Conservation (phyloP, 805 yeast genomes). For the Isabelozyma gotoi region DNA sequence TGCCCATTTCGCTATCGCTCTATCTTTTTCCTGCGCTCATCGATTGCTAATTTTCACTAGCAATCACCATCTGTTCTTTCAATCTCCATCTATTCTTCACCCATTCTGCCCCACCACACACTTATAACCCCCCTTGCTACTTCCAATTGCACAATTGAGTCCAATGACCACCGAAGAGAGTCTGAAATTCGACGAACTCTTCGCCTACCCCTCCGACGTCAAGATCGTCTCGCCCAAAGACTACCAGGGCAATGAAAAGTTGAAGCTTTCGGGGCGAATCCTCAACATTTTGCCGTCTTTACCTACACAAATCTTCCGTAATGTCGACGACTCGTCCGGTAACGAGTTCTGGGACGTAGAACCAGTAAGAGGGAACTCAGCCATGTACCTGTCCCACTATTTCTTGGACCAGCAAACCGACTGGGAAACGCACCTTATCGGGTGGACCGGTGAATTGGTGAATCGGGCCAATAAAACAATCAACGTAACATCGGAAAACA, state of each 20-base stretch:
- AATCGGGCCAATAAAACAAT: conserved; percentile 21
- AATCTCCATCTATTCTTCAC: neutral
- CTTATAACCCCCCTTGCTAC: no score
- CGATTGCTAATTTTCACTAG: neutral
- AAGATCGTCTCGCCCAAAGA: conserved; percentile 27
- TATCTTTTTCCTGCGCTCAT: no score
- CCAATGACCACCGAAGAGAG: neutral
- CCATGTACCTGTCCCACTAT: conserved; percentile 73
- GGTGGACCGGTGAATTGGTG: conserved; percentile 91
- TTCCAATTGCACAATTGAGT: neutral
- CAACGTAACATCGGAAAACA: conserved; percentile 23
- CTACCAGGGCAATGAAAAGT: conserved; percentile 20
- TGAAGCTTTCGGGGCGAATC: conserved; percentile 61
- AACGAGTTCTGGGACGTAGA: conserved; percentile 55
- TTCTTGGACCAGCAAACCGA: conserved; percentile 62
- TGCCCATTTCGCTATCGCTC: no score
- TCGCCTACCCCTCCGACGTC: conserved; percentile 20
- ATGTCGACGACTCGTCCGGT: conserved; percentile 26
- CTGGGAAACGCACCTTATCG: conserved; percentile 88
- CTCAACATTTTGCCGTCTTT: conserved; percentile 66
- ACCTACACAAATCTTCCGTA: conserved; percentile 58
- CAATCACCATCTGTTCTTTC: neutral
- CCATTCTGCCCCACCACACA: no score
- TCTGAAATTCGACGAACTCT: conserved; percentile 8
- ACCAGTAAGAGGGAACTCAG: conserved; percentile 78